phyloP scores from a whole-genome alignment of 371 early-diverging fungal genomes.

The Saksenaea vasiformis region DNA sequence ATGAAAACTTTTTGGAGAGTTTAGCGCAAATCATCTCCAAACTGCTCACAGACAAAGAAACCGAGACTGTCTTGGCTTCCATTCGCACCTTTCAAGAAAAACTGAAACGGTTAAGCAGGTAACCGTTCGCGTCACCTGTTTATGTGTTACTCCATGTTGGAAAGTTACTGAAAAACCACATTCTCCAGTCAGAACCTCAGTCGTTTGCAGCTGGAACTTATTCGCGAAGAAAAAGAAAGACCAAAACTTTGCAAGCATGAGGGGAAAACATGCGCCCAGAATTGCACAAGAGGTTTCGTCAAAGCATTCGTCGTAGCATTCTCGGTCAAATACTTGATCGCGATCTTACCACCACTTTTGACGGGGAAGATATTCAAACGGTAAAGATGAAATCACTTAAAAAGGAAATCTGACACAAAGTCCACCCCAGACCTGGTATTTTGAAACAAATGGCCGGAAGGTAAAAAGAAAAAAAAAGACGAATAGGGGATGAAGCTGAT shows the following conservation, averaged over 20 bases:
- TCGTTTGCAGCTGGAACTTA: constrained; percentile 52
- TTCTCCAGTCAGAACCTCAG: constrained; percentile 60
- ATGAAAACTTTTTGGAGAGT: constrained; percentile 79
- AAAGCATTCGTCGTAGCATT: constrained; percentile 76
- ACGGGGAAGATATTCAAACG: constrained; percentile 66
- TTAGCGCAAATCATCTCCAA: constrained; percentile 75
- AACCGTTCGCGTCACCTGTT: background rate
- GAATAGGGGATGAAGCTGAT: background rate
- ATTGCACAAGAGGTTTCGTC: constrained; percentile 72
- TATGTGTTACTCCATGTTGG: constrained; percentile 9
- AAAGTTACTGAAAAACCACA: background rate
- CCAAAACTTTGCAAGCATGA: constrained; percentile 67
- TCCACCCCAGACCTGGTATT: constrained; percentile 45
- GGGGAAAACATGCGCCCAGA: constrained; percentile 75
- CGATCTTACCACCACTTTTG: constrained; percentile 67
- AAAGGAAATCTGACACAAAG: background rate
- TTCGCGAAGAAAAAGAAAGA: constrained; percentile 12
- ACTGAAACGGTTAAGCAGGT: constrained; percentile 70
- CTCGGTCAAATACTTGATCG: constrained; percentile 74
- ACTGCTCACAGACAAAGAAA: constrained; percentile 82
- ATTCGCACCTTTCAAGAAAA: constrained; percentile 72
- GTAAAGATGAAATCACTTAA: constrained; percentile 29
- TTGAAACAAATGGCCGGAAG: constrained; percentile 62
- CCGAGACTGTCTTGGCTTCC: constrained; percentile 69
- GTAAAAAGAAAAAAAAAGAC: constrained; percentile 20